Conservation (phyloP, 192 early-diverging fungal genomes). For the Coemansia sp. region DNA sequence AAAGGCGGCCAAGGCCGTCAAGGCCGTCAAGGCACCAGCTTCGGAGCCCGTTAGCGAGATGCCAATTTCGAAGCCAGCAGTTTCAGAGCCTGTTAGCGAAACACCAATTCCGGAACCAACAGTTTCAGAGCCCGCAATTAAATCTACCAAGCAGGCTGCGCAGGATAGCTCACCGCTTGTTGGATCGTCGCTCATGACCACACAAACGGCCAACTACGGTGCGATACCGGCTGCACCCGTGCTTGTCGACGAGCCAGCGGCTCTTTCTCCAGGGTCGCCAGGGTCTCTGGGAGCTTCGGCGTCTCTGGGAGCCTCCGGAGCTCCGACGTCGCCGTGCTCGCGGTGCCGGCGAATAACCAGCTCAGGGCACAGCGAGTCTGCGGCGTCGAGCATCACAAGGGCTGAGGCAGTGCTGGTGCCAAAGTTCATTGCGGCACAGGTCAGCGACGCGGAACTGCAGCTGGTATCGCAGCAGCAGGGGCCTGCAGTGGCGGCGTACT, state of each 20-base stretch:
- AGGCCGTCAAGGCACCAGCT: neutral
- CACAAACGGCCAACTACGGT: slow-evolving; percentile 8
- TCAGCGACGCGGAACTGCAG: slow-evolving; percentile 31
- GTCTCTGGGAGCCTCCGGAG: no score
- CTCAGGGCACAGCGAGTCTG: slow-evolving; percentile 7
- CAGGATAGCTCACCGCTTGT: neutral
- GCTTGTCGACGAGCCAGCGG: neutral
- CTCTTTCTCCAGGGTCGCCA: no score
- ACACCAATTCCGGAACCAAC: no score
- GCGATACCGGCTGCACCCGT: slow-evolving; percentile 6
- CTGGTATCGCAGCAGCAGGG: slow-evolving; percentile 30
- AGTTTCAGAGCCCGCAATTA: no score
- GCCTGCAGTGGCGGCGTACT: slow-evolving; percentile 41
- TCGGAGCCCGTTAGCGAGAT: neutral
- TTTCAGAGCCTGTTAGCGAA: neutral
- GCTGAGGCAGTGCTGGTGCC: slow-evolving; percentile 47
- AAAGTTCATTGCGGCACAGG: slow-evolving; percentile 44
- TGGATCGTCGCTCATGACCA: neutral
- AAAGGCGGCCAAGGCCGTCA: neutral
- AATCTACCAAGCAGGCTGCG: no score
- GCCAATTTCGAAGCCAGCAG: neutral
- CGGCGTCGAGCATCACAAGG: slow-evolving; percentile 30
- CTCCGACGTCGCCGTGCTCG: slow-evolving; percentile 10
- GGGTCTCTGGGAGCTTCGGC: no score
- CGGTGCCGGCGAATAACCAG: slow-evolving; percentile 14